Base-by-base conservation (phyloP, 805 yeast species). In the Candida insectorum region DNA sequence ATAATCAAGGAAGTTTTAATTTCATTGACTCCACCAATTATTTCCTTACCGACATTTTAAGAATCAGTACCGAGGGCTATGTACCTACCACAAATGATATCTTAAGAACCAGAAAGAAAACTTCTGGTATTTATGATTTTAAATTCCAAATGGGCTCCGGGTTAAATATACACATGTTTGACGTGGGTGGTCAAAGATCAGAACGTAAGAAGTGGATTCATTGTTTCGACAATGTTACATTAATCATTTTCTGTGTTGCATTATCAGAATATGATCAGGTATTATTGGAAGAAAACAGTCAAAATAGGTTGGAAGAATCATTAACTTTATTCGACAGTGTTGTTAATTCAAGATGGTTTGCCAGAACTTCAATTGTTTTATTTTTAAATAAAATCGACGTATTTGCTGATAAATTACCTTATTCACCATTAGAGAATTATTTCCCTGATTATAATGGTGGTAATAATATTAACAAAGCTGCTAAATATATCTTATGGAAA, bases 131-230 rank as follows among this genome's bases (percentile, higher is more conserved):
- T 15, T 85, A 81, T 48, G 96, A 88, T 54, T 79, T 86, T 38
- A 70, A 74, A 37, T 85, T 89, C 49, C 79, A 78, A 39, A 73
- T 88, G 76, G 87, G 84, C n/a, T 42, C 48, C 20, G 68, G 68
- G 5, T 48, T 65, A 15, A 61, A 58, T 32, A 59, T 66, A 23
- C 73, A 67, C 47, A 66, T 67, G 73, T 67, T 51, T 51, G 97
- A 89, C 57, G 96, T 89, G 30, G 97, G 97, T 43, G 97, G 97
- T 2, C 98, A 93, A 60, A 71, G 98, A 49, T 79, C 94, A 3
- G 98, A 93, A 64, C 79, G 98, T 34, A 85, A 85, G 52, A 91
- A 93, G 59, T 93, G 98, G 98, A 88, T 93, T 41, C 94, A 93
- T 60, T 86, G 96, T 53, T 93, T 93, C 50, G 96, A 88, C 57